Base-by-base conservation (phyloP, 305 asterid genomes). In the Fraxinus velutina region DNA sequence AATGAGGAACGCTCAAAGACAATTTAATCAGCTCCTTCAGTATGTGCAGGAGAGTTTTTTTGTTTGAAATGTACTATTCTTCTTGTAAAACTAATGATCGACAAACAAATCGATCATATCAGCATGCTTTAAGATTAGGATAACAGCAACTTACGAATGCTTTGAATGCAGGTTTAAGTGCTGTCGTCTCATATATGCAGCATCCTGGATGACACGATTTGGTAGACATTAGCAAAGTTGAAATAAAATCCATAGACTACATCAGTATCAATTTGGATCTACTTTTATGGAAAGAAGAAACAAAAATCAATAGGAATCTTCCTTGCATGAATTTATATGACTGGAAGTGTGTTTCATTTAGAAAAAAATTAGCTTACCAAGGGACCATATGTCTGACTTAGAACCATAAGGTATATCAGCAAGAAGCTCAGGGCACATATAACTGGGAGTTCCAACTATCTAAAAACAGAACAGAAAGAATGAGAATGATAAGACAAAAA, bases 371-470 rank as follows among this genome's bases (percentile, higher is more conserved):
- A 60, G 80, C 88, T 87, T 91, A 95, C 99, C 99, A 68, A 95
- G 90, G 81, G 98, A 95, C 98, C 98, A 95, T 74, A 95, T 90
- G 81, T 94, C 98, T n/a, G 98, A 95, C 88, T 95, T 95, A n/a
- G 95, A 93, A 80, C 99, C 99, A 84, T 95, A 95, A 30, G 99
- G 98, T 83, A 94, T 92, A 87, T 92, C 99, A 47, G 97, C 96
- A 84, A 95, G 99, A 82, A 95, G 93, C 91, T 95, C 99, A 79
- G 99, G 99, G 85, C 98, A 95, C 97, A 95, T 95, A 81, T 94
- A 95, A 89, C 97, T 95, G 79, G 98, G 97, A 78, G 99, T 94
- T 81, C 99, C 99, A 78, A 95, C 99, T 83, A 95, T 91, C 97
- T 95, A 90, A 75, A 60, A 77, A 79, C 37, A 74, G 55, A 84